Evolutionary conservation across 1,284 basidiomycete species (phyloP), one percentile per base, ranked within the genome.

Genomic region (Filobasidium uniguttulatum): DNA sequence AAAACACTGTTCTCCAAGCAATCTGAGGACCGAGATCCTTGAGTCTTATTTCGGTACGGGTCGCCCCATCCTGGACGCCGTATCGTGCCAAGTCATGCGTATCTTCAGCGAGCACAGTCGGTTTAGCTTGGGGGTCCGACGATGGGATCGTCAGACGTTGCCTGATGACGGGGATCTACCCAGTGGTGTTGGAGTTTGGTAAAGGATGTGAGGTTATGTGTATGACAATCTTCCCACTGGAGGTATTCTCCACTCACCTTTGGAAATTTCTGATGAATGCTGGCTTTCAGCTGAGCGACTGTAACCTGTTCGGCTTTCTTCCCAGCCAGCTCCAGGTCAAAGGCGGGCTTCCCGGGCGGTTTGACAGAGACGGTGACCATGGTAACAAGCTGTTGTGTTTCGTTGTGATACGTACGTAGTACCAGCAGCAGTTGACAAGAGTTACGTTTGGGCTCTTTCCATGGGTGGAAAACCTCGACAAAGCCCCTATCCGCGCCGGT

Each of bases 1-100:
- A 64, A 66, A 85, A 94, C 19, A 93, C 84, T 0, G 81, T 82
- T 59, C 75, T 77, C 85, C 89, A 94, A 53, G 79, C 77, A 46
- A 91, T 73, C 67, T 96, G 91, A 15, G 81, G 77, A 0, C 90
- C 90, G 33, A 94, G 71, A 68, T 96, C 90, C 68, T 93, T 93
- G 56, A 90, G 73, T 35, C 59, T 61, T 23, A 77, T 65, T 44
- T 90, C 63, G 47, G 81, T 78, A 15, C 74, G 76, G 12, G 75
- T 77, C n/a, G n/a, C n/a, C n/a, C n/a, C n/a, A 23, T 79, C 75
- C 9, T 60, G 61, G 7, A 86, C 62, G 2, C 76, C 78, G 30
- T 78, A 76, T 23, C 77, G 75, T 7, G 64, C 67, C 25, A 91
- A 67, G 17, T 74, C 76, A 46, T 75, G 71, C 29, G 80, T 77